Conservation (phyloP, 768 basidiomycete genomes). For the Amanita thiersii region DNA sequence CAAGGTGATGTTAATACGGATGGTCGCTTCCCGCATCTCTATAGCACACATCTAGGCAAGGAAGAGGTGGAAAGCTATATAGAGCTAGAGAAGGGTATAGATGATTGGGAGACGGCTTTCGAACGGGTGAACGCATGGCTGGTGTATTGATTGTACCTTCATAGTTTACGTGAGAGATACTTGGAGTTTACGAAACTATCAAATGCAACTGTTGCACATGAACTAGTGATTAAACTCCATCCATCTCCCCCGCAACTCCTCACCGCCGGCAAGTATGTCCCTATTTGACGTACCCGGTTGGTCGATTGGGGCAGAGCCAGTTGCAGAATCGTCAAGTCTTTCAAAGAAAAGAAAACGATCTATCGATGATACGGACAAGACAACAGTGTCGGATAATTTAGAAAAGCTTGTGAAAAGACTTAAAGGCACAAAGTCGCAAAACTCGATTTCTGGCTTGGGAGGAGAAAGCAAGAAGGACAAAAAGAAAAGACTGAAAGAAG, state of each 20-base stretch:
- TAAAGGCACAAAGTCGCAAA: constrained; percentile 16
- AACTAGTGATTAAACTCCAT: too few relatives aligned
- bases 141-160: too few relatives aligned
- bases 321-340: constrained; percentile 22
- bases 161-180: too few relatives aligned
- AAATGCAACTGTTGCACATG: too few relatives aligned
- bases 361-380: constrained; percentile 24
- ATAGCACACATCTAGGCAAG: constrained; percentile 37
- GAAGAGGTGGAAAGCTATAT: constrained; percentile 35
- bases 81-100: constrained; percentile 16
- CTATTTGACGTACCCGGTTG: constrained; percentile 68
- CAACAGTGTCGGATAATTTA: constrained; percentile 38
- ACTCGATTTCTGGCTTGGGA: constrained; percentile 11
- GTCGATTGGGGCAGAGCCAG: constrained; percentile 40
- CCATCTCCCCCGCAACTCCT: too few relatives aligned
- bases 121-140: constrained; percentile 19
- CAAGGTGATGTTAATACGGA: constrained; percentile 36
- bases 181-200: too few relatives aligned
- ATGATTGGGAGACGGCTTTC: constrained; percentile 25
- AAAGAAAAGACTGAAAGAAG: constrained; percentile 15
- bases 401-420: constrained; percentile 54
- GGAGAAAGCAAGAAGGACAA: constrained; percentile 14
- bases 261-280: too few relatives aligned
- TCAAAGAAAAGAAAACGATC: constrained; percentile 53
- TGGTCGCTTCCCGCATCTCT: constrained; percentile 46